Conservation (phyloP, 1,284 basidiomycete genomes). For the Cryptococcus wingfieldii region DNA sequence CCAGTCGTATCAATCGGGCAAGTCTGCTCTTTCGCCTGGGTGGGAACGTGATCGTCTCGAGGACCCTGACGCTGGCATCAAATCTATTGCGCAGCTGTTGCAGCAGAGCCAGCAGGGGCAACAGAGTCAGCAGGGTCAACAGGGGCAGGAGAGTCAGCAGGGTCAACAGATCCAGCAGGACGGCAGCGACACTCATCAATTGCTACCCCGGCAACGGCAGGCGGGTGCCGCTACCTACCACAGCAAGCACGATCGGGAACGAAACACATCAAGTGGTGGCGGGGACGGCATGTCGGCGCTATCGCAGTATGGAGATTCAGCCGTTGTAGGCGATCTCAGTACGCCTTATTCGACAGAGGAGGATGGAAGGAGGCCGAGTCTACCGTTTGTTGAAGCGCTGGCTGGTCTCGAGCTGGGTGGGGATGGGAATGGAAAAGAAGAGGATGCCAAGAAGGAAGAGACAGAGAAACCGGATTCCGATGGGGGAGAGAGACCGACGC, state of each 20-base stretch:
- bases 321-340: background rate
- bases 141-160: constrained; percentile 7
- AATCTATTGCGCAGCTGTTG: constrained; percentile 25
- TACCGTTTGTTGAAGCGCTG: too few species aligned
- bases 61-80: constrained; percentile 13
- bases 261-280: background rate
- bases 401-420: too few species aligned
- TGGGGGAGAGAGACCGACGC: background rate
- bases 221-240: constrained; percentile 5
- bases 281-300: too few species aligned
- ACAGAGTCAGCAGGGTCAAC: background rate
- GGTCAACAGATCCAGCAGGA: constrained; percentile 3
- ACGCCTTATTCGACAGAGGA: background rate
- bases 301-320: background rate
- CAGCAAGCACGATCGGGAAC: constrained; percentile 1
- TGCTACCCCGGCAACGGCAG: background rate
- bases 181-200: background rate
- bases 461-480: background rate
- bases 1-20: background rate
- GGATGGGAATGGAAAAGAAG: background rate
- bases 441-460: background rate
- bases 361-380: too few species aligned
- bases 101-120: constrained; percentile 9
- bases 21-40: background rate
- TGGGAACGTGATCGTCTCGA: background rate